A percentile compares a stretch with the other conserved stretches of the same genome.
phyloP scores from a whole-genome alignment of 2,329 filamentous ascomycete genomes.

The Sarocladium brachiariae region DNA sequence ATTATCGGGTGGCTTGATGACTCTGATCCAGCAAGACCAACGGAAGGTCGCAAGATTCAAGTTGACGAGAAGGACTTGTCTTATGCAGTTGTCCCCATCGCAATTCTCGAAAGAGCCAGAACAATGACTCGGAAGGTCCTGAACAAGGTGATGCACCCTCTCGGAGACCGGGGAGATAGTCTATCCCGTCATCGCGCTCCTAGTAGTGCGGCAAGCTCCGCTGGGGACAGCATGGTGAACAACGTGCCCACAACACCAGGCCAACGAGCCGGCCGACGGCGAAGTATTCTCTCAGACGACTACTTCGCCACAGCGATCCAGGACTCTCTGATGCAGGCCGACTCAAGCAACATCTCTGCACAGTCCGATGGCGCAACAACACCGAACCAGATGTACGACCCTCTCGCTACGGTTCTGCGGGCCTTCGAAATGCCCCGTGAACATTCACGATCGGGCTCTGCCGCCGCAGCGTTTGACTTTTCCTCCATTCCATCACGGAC shows the following conservation, averaged over 20 bases:
- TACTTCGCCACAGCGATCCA: slow-evolving; percentile 40
- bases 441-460: slow-evolving; percentile 17
- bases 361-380: slow-evolving; percentile 8
- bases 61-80: slow-evolving; percentile 88
- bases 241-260: slow-evolving; percentile 43
- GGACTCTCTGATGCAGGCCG: slow-evolving; percentile 20
- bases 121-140: slow-evolving; percentile 67
- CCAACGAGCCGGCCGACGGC: slow-evolving; percentile 45
- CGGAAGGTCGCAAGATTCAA: slow-evolving; percentile 78
- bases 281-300: slow-evolving; percentile 47
- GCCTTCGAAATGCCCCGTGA: slow-evolving; percentile 20
- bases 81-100: slow-evolving; percentile 81
- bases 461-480: slow-evolving; percentile 2
- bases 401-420: slow-evolving; percentile 31
- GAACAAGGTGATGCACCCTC: slow-evolving; percentile 56
- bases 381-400: slow-evolving; percentile 26
- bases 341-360: neutral
- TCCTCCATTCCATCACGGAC: slow-evolving; percentile 1
- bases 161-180: slow-evolving; percentile 50
- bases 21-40: slow-evolving; percentile 74
- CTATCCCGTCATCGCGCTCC: slow-evolving; percentile 47
- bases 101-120: slow-evolving; percentile 75
- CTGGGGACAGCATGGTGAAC: slow-evolving; percentile 43
- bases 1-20: slow-evolving; percentile 83
- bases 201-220: slow-evolving; percentile 60